Base-by-base conservation (phyloP, 2,329 filamentous ascomycete species). In the Rhexocercosporidium sp. region DNA sequence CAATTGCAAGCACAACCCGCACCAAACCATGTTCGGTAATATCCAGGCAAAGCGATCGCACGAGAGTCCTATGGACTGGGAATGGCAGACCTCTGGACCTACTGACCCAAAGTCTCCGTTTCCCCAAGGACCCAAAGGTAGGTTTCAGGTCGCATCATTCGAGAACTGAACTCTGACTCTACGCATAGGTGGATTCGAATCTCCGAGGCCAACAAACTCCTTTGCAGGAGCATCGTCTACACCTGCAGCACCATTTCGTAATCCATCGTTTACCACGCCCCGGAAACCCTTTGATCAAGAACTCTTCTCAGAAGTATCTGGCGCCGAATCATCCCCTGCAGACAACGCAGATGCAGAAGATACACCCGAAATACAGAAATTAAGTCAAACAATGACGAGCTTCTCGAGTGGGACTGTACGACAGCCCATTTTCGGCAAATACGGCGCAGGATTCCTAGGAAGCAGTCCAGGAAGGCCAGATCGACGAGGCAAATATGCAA, bases 21-120 rank as follows among this genome's bases (percentile, higher is more conserved):
- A 46, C 4, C 4, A 56, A 49, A 70, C 44, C 22, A 76, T 76
- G 72, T 76, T 73, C 63, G 71, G 65, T 20, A 72, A 88, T 63
- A 62, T 64, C 44, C 62, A 69, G 46, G 47, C 86, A 82, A 82
- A 82, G 71, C 82, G 88, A 73, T 87, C 84, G 1, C 84, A 81
- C 70, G 87, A 90, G 78, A 82, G 85, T 69, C 87, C 82, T 70
- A 90, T 90, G 88, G 88, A 90, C 73, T 90, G 86, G 85, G 86
- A 90, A 75, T 90, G 88, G 76, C 84, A 89, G 72, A 82, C 81
- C 31, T 78, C 80, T 57, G 86, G 84, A 1, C 87, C 86, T 20
- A 78, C 87, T 68, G 88, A 90, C 78, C 83, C 83, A 20, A 86
- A 85, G 11, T 89, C 87, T 70, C 88, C 88, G 1, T 90, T 90